Conservation (phyloP, 441 rosid species). For the Hura crepitans region DNA sequence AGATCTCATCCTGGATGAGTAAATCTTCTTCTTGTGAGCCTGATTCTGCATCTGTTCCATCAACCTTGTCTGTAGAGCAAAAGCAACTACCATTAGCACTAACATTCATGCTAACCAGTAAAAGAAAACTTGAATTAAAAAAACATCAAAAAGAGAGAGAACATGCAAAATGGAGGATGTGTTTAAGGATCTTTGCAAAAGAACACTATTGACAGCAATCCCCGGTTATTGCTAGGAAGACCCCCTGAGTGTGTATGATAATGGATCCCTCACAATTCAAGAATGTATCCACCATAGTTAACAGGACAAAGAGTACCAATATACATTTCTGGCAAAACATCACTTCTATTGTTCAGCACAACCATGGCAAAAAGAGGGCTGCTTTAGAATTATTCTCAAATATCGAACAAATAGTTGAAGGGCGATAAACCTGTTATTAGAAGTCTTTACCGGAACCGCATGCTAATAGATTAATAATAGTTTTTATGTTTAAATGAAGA, state of each 20-base stretch:
- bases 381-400: neutral
- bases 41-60: conserved; percentile 61
- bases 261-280: neutral
- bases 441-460: neutral
- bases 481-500: neutral
- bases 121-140: neutral
- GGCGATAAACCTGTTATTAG: neutral
- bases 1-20: conserved; percentile 85
- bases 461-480: neutral
- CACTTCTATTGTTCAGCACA: neutral
- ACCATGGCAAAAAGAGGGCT: neutral
- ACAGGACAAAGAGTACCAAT: neutral
- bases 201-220: neutral
- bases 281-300: neutral
- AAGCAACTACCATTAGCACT: conserved; percentile 16
- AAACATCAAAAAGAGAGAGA: neutral
- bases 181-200: neutral
- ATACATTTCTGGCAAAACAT: neutral
- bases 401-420: neutral
- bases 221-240: too few relatives aligned
- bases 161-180: neutral
- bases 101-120: neutral
- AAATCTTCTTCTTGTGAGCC: conserved; percentile 85
- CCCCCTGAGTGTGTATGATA: neutral
- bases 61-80: conserved; percentile 73